Base-by-base conservation (phyloP, 78 protist species). In the Speleostelium caveatum region DNA sequence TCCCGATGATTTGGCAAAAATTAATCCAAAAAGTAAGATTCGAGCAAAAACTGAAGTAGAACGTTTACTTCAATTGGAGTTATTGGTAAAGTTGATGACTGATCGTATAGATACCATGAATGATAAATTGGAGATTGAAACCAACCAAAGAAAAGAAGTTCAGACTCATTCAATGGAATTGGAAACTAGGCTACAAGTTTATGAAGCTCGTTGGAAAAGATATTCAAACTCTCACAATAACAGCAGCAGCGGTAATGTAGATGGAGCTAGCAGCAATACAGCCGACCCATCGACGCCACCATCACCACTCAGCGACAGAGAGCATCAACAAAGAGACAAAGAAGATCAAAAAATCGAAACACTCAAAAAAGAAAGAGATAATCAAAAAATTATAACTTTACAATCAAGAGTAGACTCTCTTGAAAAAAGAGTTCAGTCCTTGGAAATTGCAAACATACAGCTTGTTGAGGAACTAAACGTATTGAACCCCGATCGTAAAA, bases 101-200 rank as follows among this genome's bases (percentile, higher is more conserved):
- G 69, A 69, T 33, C 33, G 49, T 32, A n/a, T 69, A 5, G 91
- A 83, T 30, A 75, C 67, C 41, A 14, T 83, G 0, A 28, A 51
- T 59, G 30, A 26, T 14, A 67, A 41, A 45, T 60, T 83, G 8
- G 55, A 33, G 7, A 83, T 59, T 45, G 91, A 83, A 60, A 5
- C 35, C 5, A 58, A 33, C 26, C 21, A 39, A 30, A 67, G 91
- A 56, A 69, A 71, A 17, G 91, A 83, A 14, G 32, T 83, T 33
- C 79, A 83, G 30, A 60, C 79, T 1, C 72, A 69, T 24, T 56
- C 68, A 0, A 69, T 69, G 26, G 91, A 83, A n/a, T 60, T 83
- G 51, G 91, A 83, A 42, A 72, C 79, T 28, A 41, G 91, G 41
- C 42, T 83, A 59, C 63, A 61, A 58, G 32, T 83, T 24, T 41